These are phyloP conservation scores for Fusarium tupiense DNA, from an alignment of 2,329 filamentous ascomycete species.

Conservation along the genomic window DNA sequence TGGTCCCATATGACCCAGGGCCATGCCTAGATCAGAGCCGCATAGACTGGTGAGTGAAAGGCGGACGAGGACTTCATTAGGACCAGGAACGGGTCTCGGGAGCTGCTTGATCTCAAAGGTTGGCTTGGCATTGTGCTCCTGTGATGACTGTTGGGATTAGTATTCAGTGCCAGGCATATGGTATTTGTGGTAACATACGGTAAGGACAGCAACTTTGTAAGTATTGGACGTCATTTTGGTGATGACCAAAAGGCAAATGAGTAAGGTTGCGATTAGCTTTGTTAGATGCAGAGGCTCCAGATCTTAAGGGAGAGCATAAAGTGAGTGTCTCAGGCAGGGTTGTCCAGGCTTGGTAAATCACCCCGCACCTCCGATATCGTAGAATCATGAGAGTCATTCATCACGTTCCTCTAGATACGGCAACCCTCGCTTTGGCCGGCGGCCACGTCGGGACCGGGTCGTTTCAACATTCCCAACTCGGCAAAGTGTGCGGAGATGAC, in stretches of 20 bases:
- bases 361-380: neutral
- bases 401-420: neutral
- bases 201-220: conserved; percentile 24
- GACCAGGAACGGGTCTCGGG: conserved; percentile 23
- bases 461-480: conserved; percentile 24
- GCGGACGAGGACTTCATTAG: conserved; percentile 46
- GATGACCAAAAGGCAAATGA: too few relatives aligned
- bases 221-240: conserved; percentile 8
- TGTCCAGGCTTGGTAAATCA: neutral
- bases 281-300: neutral
- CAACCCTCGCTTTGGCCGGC: conserved; percentile 4
- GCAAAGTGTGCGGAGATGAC: conserved; percentile 8
- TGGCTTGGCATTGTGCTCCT: conserved; percentile 10
- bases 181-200: neutral
- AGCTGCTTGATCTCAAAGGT: conserved; percentile 17
- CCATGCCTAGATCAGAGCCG: conserved; percentile 52
- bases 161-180: rapidly evolving
- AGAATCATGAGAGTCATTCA: neutral
- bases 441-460: conserved; percentile 17
- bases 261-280: neutral
- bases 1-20: conserved; percentile 50
- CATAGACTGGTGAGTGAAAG: conserved; percentile 51
- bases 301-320: neutral
- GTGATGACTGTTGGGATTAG: conserved; percentile 11
- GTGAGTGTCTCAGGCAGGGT: neutral